A percentile compares a stretch with the other conserved stretches of the same genome.
These are phyloP conservation scores for Termitomyces sp. DNA, from an alignment of 1,284 basidiomycete genomes.

Conservation along the genomic window DNA sequence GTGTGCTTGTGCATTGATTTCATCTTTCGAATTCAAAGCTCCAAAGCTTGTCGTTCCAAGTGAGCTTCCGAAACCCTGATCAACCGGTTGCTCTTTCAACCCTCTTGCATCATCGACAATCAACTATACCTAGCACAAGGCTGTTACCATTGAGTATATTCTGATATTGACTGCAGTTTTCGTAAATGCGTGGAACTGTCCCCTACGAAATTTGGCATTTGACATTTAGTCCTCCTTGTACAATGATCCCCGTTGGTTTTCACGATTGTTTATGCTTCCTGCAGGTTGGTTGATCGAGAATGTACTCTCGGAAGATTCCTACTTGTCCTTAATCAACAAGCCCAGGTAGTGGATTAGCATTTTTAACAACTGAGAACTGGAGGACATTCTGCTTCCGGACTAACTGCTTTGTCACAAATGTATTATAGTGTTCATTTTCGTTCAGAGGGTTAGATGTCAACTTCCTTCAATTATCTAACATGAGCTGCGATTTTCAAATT, in stretches of 20 bases:
- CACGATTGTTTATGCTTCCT: too few species aligned
- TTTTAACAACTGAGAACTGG: too few species aligned
- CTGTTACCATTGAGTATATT: not conserved
- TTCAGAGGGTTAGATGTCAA: too few species aligned
- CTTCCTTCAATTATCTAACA: too few species aligned
- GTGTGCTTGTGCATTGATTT: not conserved
- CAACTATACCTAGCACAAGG: not conserved
- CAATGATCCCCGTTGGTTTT: not conserved
- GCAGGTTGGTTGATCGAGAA: too few species aligned
- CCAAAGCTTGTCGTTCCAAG: constrained; percentile 4
- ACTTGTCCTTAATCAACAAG: not conserved
- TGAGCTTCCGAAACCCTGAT: not conserved
- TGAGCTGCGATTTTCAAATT: not conserved
- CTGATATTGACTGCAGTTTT: too few species aligned
- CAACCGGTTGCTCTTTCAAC: not conserved
- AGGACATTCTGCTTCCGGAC: too few species aligned
- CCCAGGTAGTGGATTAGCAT: too few species aligned
- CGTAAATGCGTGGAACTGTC: too few species aligned
- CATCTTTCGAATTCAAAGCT: constrained; percentile 3
- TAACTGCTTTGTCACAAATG: too few species aligned
- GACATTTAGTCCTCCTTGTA: not conserved
- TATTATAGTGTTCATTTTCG: too few species aligned
- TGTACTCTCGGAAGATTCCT: too few species aligned
- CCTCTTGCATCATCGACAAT: not conserved
- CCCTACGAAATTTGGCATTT: not conserved